These are phyloP conservation scores for Aspergillus ruber DNA, from an alignment of 2,329 filamentous ascomycete species.

Conservation along the genomic window DNA sequence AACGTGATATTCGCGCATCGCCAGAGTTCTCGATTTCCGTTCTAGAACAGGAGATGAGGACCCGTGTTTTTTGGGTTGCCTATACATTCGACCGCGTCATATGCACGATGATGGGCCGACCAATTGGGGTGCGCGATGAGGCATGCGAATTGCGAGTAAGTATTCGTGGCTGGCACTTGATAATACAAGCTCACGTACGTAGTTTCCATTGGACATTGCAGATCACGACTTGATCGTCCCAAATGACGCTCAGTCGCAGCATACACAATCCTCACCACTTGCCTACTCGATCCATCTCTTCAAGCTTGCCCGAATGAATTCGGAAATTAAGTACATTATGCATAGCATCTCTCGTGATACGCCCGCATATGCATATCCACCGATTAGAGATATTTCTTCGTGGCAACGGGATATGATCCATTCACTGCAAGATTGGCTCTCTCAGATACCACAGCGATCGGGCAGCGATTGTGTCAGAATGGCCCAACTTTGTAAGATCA, in stretches of 20 bases:
- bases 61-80: slow-evolving; percentile 51
- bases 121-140: slow-evolving; percentile 51
- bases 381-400: slow-evolving; percentile 37
- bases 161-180: neutral
- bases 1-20: slow-evolving; percentile 43
- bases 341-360: slow-evolving; percentile 47
- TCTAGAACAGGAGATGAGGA: slow-evolving; percentile 50
- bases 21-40: slow-evolving; percentile 36
- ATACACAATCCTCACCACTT: slow-evolving; percentile 5
- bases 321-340: slow-evolving; percentile 53
- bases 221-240: slow-evolving; percentile 1
- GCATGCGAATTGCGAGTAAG: slow-evolving; percentile 48
- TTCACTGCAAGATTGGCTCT: slow-evolving; percentile 38
- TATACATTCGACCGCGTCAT: slow-evolving; percentile 48
- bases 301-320: slow-evolving; percentile 40
- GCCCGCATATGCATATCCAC: slow-evolving; percentile 46
- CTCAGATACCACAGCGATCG: slow-evolving; percentile 27
- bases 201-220: slow-evolving; percentile 14
- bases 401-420: slow-evolving; percentile 44
- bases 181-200: slow-evolving; percentile 9
- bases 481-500: slow-evolving; percentile 35
- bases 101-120: slow-evolving; percentile 52
- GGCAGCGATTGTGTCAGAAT: slow-evolving; percentile 6
- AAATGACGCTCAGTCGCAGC: neutral
- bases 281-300: slow-evolving; percentile 46